Evolutionary conservation across 192 early-diverging fungal species (phyloP).

Genomic region (Entophlyctis luteolus): DNA sequence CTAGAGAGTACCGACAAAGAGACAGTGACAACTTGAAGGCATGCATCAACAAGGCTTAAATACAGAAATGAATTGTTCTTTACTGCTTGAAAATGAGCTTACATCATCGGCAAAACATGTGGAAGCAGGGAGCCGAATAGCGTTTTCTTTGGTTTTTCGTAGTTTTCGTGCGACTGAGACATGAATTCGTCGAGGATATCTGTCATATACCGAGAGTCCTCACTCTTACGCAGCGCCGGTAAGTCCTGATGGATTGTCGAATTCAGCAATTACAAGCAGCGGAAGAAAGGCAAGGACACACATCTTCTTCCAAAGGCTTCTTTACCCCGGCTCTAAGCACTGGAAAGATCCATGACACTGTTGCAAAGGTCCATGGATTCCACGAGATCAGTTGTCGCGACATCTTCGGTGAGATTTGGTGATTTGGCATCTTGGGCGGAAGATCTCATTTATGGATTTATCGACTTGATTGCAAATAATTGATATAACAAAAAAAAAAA

Average conservation of each 20-base stretch:
- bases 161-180: too few relatives aligned
- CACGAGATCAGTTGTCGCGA: not conserved
- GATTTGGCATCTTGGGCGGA: too few relatives aligned
- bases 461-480: too few relatives aligned
- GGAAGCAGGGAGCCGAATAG: not conserved
- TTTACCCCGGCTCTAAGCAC: slow-evolving; percentile 11
- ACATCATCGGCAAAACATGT: not conserved
- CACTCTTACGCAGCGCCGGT: too few relatives aligned
- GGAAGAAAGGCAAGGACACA: not conserved
- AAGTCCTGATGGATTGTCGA: too few relatives aligned
- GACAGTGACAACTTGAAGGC: not conserved
- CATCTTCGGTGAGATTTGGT: too few relatives aligned
- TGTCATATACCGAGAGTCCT: too few relatives aligned
- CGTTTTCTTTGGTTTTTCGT: too few relatives aligned
- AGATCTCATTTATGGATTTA: too few relatives aligned
- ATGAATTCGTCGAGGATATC: too few relatives aligned
- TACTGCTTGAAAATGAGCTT: not conserved
- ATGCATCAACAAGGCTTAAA: not conserved
- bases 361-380: slow-evolving; percentile 23
- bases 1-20: not conserved
- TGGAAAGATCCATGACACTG: slow-evolving; percentile 24
- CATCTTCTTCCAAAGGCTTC: slow-evolving; percentile 14
- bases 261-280: too few relatives aligned
- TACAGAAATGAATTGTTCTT: not conserved
- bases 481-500: too few relatives aligned